Percentiles rank a stretch among this genome's conserved stretches.
phyloP scores from a whole-genome alignment of 768 basidiomycete species.

The Naganishia randhawae region DNA sequence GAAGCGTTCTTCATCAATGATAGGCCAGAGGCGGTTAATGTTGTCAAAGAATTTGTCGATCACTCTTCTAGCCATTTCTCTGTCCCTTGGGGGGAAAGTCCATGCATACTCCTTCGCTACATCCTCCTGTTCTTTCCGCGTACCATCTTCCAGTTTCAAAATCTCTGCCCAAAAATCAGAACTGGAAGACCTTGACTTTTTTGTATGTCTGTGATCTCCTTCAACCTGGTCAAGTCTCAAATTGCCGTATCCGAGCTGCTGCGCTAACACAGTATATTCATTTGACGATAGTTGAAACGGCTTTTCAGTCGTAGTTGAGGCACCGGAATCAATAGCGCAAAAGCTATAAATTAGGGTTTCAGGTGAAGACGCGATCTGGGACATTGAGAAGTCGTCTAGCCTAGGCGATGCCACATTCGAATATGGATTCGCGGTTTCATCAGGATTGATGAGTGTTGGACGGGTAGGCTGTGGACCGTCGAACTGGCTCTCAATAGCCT shows the following conservation, averaged over 20 bases:
- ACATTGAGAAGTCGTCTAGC: background rate
- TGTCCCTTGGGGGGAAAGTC: constrained; percentile 1
- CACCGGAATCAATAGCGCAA: background rate
- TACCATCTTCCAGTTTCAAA: constrained; percentile 1
- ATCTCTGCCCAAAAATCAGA: constrained; percentile 7
- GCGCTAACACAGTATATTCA: background rate
- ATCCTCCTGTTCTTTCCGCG: constrained; percentile 4
- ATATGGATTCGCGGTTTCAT: background rate
- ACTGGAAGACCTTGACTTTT: background rate
- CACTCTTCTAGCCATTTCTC: constrained; percentile 16
- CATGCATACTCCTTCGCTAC: background rate
- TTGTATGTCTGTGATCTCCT: background rate
- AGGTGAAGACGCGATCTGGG: background rate
- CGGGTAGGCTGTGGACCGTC: background rate
- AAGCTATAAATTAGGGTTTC: background rate
- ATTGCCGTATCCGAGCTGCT: constrained; percentile 1
- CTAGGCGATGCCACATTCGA: background rate
- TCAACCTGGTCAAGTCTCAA: background rate
- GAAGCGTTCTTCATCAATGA: background rate
- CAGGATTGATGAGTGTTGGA: background rate
- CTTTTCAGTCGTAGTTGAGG: background rate
- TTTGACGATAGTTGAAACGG: background rate
- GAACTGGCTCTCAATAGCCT: background rate
- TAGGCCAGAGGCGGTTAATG: background rate
- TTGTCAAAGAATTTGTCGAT: constrained; percentile 6